These are phyloP conservation scores for Coccomyxa sp. DNA, from an alignment of 139 green algal genomes.

Conservation along the genomic window DNA sequence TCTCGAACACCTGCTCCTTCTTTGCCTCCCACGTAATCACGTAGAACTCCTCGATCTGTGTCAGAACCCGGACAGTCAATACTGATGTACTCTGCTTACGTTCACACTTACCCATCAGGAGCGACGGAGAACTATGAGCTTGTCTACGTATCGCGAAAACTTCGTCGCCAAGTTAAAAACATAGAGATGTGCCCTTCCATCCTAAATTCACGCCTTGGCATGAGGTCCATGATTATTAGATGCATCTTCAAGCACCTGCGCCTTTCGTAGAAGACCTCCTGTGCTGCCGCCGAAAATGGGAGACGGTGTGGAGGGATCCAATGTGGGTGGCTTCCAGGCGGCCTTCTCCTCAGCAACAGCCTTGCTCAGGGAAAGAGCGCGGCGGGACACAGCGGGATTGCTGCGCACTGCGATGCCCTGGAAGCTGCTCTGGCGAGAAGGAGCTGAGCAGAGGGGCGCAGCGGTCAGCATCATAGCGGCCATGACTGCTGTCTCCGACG, in stretches of 20 bases:
- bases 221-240: not conserved
- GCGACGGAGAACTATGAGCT: not conserved
- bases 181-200: not conserved
- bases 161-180: not conserved
- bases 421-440: not conserved
- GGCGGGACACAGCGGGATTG: not conserved
- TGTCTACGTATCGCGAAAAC: not conserved
- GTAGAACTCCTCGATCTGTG: constrained; percentile 94
- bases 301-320: constrained; percentile 87
- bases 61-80: not conserved
- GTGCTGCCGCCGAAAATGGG: constrained; percentile 98
- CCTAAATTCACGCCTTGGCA: not conserved
- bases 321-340: constrained; percentile 73
- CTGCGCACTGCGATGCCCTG: not conserved
- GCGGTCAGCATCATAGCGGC: not conserved
- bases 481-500: not conserved
- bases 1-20: constrained; percentile 99
- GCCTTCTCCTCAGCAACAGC: constrained; percentile 18
- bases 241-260: constrained; percentile 49
- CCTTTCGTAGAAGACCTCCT: constrained; percentile 93
- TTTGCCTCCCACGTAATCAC: constrained; percentile 92
- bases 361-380: not conserved
- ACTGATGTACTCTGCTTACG: not conserved
- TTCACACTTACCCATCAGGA: not conserved
- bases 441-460: not conserved